Percentiles rank a stretch among this genome's conserved stretches.
Evolutionary conservation across 2,329 filamentous ascomycete genomes (phyloP).

Genomic region (Chrysoporthe puriensis): DNA sequence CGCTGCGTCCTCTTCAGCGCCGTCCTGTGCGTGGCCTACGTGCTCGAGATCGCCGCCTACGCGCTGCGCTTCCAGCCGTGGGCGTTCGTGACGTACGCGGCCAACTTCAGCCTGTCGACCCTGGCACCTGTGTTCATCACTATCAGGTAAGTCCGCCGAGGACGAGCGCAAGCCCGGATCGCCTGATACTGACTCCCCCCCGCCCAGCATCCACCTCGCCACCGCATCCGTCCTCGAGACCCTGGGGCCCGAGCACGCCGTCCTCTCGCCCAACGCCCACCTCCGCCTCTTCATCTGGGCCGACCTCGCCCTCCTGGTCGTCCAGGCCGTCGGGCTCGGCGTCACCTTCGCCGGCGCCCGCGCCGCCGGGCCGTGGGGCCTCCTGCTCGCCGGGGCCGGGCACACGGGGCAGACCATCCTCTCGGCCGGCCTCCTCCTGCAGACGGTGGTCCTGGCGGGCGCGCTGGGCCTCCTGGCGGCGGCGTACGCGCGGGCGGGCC

Average conservation of each 20-base stretch:
- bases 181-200: not conserved
- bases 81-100: slow-evolving; percentile 17
- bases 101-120: slow-evolving; percentile 29
- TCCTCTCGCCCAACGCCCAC: slow-evolving; percentile 34
- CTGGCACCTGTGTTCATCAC: slow-evolving; percentile 37
- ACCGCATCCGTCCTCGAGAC: slow-evolving; percentile 34
- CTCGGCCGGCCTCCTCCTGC: slow-evolving; percentile 34
- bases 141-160: slow-evolving; percentile 31
- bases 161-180: too few relatives aligned
- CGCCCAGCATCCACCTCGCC: slow-evolving; percentile 36
- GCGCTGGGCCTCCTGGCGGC: slow-evolving; percentile 34
- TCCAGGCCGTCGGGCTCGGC: slow-evolving; percentile 36
- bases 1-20: slow-evolving; percentile 24
- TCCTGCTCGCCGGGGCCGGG: slow-evolving; percentile 16
- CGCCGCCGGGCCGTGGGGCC: slow-evolving; percentile 21
- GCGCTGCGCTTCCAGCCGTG: slow-evolving; percentile 23
- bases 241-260: slow-evolving; percentile 37
- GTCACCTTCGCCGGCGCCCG: slow-evolving; percentile 35
- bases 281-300: slow-evolving; percentile 34
- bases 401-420: slow-evolving; percentile 30
- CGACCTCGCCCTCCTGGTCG: slow-evolving; percentile 34
- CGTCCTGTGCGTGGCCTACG: slow-evolving; percentile 21
- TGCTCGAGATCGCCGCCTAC: slow-evolving; percentile 22
- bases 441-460: slow-evolving; percentile 33
- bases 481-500: slow-evolving; percentile 32